Percentiles rank a stretch among this genome's conserved stretches.
These are phyloP conservation scores for Lojkania enalia DNA, from an alignment of 2,329 filamentous ascomycete species.

Conservation along the genomic window DNA sequence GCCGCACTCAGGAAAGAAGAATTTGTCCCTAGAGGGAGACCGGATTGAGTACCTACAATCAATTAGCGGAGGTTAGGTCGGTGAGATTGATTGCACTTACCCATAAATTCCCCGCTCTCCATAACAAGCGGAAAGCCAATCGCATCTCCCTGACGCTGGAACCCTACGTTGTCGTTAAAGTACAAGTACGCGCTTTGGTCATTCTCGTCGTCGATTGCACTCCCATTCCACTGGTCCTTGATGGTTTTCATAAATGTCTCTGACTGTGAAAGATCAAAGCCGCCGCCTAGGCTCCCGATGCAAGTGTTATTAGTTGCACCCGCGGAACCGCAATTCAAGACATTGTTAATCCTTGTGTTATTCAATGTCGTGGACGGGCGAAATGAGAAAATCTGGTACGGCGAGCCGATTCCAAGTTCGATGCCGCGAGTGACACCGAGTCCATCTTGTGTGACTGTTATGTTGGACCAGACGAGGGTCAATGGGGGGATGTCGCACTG, in stretches of 20 bases:
- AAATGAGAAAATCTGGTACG: slow-evolving; percentile 16
- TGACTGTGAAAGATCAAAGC: too few relatives aligned
- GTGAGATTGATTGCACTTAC: too few relatives aligned
- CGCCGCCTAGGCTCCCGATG: too few relatives aligned
- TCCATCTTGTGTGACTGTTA: slow-evolving; percentile 15
- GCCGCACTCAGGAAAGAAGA: slow-evolving; percentile 16
- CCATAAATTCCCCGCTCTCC: too few relatives aligned
- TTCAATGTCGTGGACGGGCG: slow-evolving; percentile 15
- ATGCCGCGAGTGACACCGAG: slow-evolving; percentile 16
- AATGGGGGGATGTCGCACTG: slow-evolving; percentile 14
- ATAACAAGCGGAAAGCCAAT: too few relatives aligned
- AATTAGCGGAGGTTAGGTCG: slow-evolving; percentile 10
- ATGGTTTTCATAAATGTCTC: too few relatives aligned
- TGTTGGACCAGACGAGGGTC: slow-evolving; percentile 13
- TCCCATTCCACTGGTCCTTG: too few relatives aligned
- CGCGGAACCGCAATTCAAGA: slow-evolving; percentile 9
- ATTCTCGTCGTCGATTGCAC: too few relatives aligned
- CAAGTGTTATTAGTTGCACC: too few relatives aligned
- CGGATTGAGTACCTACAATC: slow-evolving; percentile 9
- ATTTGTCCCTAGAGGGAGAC: slow-evolving; percentile 15
- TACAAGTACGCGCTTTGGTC: too few relatives aligned
- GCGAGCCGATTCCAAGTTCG: slow-evolving; percentile 14
- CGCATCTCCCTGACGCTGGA: too few relatives aligned
- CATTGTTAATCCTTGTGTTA: slow-evolving; percentile 16
- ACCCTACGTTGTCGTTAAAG: too few relatives aligned